Percentiles rank a stretch among this genome's conserved stretches.
These are phyloP conservation scores for Pseudopyrenochaeta lycopersici DNA, from an alignment of 2,329 filamentous ascomycete species.

Conservation along the genomic window DNA sequence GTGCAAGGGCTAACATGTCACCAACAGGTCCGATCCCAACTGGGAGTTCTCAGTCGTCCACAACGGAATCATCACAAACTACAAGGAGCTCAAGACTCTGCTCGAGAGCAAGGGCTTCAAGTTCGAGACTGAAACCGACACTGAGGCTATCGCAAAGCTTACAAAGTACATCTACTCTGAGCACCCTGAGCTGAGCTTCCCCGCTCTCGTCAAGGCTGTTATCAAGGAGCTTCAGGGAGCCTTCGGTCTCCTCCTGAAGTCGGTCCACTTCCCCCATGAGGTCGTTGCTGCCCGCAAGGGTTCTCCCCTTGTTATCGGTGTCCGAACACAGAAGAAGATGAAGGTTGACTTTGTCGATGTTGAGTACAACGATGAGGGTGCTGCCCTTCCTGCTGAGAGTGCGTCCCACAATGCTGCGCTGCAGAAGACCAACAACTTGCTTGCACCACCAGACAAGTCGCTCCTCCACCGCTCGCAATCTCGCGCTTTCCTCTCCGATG, in stretches of 20 bases:
- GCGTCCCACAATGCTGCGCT: conserved; percentile 96
- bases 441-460: conserved; percentile 95
- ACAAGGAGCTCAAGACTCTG: conserved; percentile 98
- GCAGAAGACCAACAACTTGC: conserved; percentile 75
- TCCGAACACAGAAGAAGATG: conserved; percentile 98
- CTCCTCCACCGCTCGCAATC: conserved; percentile 98
- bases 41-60: conserved; percentile 99
- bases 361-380: conserved; percentile 88
- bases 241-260: conserved; percentile 97
- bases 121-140: conserved; percentile 99
- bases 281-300: conserved; percentile 98
- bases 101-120: conserved; percentile 94
- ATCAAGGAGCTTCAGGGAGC: conserved; percentile 98
- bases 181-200: conserved; percentile 94
- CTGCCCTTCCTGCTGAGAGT: conserved; percentile 83
- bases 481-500: conserved; percentile 97
- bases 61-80: conserved; percentile 99
- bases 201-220: conserved; percentile 93
- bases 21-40: conserved; percentile 80
- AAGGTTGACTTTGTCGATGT: conserved; percentile 99
- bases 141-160: conserved; percentile 98
- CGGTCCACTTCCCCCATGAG: conserved; percentile 97
- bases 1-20: conserved; percentile 27
- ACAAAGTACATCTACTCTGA: conserved; percentile 98
- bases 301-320: conserved; percentile 95